Evolutionary conservation across 2,329 filamentous ascomycete genomes (phyloP), one percentile per base, ranked within the genome.

Genomic region (Fonsecaea monophora): DNA sequence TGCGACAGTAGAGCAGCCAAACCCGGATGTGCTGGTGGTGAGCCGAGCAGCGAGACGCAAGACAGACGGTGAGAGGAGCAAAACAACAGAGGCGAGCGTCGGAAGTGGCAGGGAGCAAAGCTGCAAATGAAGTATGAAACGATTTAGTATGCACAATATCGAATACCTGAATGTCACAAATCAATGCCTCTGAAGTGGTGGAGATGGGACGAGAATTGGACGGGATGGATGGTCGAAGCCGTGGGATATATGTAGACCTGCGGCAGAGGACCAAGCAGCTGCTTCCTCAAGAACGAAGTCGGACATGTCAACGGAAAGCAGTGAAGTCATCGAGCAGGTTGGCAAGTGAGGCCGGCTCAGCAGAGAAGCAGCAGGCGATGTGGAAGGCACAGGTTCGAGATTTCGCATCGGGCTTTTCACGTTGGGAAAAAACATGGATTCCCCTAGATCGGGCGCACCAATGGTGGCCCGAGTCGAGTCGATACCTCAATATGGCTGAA

Each of bases 141-240:
- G 15, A 25, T 35, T 13, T 56, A 56, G n/a, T 35, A 35, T 35
- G 32, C 32, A 56, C 53, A 35, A 56, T 56, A 38, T 56, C 35
- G 18, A 50, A 50, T 50, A 50, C 45, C 9, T 50, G 45, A 12
- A 50, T 25, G 45, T 50, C 45, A 50, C 45, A 50, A 50, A 50
- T 25, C 45, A 50, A 50, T 50, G 45, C 6, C 25, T 50, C 45
- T 25, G 45, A 25, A 25, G 25, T 25, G 10, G 4, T 50, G 45
- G 18, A 12, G 18, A n/a, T 42, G 21, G 18, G 45, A 50, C 3
- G 37, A 50, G 45, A 25, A 50, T 50, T 50, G 45, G 15, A 6
- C 9, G 25, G 25, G 25, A 25, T 6, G 15, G 18, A 50, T 3
- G 8, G 45, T 50, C 4, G 45, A 10, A 45, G n/a, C 7, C 6